Percentiles rank a stretch among this genome's conserved stretches.
Conservation (phyloP, 441 rosid genomes). For the Jatropha podagrica region DNA sequence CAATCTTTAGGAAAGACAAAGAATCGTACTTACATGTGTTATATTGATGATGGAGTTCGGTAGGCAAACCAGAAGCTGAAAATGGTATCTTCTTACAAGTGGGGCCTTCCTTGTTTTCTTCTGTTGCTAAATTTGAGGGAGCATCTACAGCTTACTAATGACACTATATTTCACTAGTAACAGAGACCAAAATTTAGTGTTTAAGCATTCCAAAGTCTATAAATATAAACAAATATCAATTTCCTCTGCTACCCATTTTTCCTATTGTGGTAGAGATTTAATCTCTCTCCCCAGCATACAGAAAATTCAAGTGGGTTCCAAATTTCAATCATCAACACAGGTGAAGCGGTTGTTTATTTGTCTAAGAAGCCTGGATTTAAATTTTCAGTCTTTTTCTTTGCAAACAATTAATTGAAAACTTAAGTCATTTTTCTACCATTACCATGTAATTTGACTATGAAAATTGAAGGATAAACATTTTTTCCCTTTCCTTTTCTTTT, state of each 20-base stretch:
- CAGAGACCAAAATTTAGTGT: neutral
- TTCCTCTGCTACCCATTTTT: neutral
- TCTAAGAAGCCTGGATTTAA: too few relatives aligned
- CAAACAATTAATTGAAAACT: too few relatives aligned
- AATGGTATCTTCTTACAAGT: neutral
- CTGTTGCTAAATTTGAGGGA: conserved; percentile 10
- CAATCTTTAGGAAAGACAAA: neutral
- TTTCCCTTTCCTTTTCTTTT: neutral
- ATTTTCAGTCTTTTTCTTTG: too few relatives aligned
- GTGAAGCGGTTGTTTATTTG: too few relatives aligned
- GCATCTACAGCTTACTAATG: neutral
- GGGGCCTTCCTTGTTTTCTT: neutral
- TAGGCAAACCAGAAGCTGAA: conserved; percentile 4
- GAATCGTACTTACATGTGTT: neutral
- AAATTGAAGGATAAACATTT: neutral
- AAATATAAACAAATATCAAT: neutral
- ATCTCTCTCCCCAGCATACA: neutral
- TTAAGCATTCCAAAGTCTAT: neutral
- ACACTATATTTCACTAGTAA: neutral
- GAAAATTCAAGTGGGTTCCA: neutral
- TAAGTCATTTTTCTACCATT: too few relatives aligned
- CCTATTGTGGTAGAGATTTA: neutral
- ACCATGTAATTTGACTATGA: too few relatives aligned
- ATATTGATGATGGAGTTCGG: neutral
- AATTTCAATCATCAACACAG: neutral